Evolutionary conservation across 2,329 filamentous ascomycete species (phyloP), one percentile per base, ranked within the genome.

Genomic region (Stenocarpella maydis): DNA sequence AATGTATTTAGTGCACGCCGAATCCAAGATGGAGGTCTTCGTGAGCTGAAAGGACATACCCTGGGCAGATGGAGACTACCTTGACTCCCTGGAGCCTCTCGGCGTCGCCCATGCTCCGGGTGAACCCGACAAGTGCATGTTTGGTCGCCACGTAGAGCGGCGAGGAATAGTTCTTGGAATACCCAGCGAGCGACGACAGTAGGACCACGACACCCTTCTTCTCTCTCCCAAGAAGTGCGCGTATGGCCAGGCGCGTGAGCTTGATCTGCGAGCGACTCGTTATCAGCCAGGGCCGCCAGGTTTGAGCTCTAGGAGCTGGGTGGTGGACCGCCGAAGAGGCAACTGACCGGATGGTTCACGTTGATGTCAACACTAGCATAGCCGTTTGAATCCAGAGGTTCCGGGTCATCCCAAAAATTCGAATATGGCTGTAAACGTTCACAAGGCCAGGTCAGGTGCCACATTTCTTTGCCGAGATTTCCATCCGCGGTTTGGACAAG

Each of bases 111-210:
- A 82, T 75, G 10, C 76, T 78, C 45, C 78, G 76, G 15, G 76
- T 75, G 65, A 82, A 81, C 0, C 80, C 80, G 6, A 80, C 76
- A n/a, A 81, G 65, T 1, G 78, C 80, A 65, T 81, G 79, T 69
- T 82, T 82, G 8, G 74, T 75, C 0, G 80, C 78, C 60, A 70
- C 72, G 71, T 82, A 82, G 14, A 82, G 41, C 17, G 79, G 73
- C 8, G 74, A 69, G n/a, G 73, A 68, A 64, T 78, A 80, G 4
- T 69, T 53, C 1, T 76, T 76, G 24, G 45, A 24, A 26, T 78
- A 74, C 1, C 80, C 80, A 0, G 79, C 78, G 0, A 78, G 58
- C 12, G 76, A 78, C 1, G 78, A 72, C 1, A 79, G 71, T 26
- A 79, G 73, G 10, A 80, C 54, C 1, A 65, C 31, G 37, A 26